Conservation (phyloP, 2,329 filamentous ascomycete genomes). For the Fusarium brevicatenulatum region DNA sequence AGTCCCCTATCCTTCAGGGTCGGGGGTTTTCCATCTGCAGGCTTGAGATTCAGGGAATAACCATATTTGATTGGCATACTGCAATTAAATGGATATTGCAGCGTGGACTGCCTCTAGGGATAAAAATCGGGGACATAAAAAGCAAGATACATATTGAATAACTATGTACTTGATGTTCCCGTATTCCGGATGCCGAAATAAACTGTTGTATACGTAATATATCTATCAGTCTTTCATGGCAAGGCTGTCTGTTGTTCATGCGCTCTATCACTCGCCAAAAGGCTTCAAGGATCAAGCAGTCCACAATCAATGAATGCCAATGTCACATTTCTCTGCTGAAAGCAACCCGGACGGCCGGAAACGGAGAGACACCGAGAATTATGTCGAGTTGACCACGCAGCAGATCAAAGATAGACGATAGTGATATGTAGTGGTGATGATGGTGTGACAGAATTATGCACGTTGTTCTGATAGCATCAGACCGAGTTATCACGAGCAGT, state of each 20-base stretch:
- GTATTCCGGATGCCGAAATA: constrained; percentile 28
- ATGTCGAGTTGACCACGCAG: neutral
- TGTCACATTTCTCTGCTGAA: constrained; percentile 1
- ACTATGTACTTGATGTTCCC: constrained; percentile 13
- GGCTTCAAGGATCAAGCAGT: constrained; percentile 11
- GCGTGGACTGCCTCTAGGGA: constrained; percentile 21
- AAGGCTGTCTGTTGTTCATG: neutral
- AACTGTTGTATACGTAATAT: constrained; percentile 1
- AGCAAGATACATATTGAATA: neutral
- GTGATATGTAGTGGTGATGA: neutral
- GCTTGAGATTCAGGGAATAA: neutral
- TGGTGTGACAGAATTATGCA: constrained; percentile 11
- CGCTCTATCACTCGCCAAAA: neutral
- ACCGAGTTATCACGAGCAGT: neutral
- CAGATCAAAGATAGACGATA: neutral
- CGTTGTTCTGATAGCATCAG: constrained; percentile 1
- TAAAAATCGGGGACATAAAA: constrained; percentile 17
- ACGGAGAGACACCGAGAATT: constrained; percentile 39
- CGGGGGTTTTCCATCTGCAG: constrained; percentile 12
- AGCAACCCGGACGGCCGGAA: constrained; percentile 35
- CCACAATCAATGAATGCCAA: constrained; percentile 12
- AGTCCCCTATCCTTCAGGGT: neutral
- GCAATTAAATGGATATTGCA: constrained; percentile 11
- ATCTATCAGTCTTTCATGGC: constrained; percentile 10
- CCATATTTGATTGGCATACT: constrained; percentile 9